Evolutionary conservation across 768 basidiomycete genomes (phyloP).

Genomic region (Lactifluus volemus): DNA sequence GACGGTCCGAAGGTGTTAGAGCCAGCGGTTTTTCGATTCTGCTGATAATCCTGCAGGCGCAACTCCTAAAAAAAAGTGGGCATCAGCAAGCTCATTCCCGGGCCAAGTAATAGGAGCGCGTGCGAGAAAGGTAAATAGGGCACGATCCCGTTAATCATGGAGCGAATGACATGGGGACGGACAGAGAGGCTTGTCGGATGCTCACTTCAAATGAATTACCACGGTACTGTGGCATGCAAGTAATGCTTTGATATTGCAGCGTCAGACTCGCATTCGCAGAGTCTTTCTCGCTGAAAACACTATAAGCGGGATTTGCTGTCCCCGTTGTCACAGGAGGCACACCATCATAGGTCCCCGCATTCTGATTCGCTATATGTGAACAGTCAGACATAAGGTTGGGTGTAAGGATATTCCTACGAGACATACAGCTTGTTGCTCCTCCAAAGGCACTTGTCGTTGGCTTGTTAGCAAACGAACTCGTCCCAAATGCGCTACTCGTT

Average conservation of each 20-base stretch:
- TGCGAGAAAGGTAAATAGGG: neutral
- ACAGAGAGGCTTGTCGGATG: constrained; percentile 13
- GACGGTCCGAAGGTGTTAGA: constrained; percentile 27
- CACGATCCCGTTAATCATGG: neutral
- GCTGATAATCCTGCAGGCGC: constrained; percentile 40
- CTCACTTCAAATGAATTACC: constrained; percentile 55
- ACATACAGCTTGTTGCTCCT: constrained; percentile 30
- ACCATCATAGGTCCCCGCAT: constrained; percentile 26
- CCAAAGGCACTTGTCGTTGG: constrained; percentile 40
- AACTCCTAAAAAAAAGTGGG: constrained; percentile 31
- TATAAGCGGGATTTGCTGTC: constrained; percentile 56
- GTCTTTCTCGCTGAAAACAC: constrained; percentile 59
- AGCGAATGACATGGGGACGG: neutral
- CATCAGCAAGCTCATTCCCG: neutral
- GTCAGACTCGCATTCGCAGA: constrained; percentile 32
- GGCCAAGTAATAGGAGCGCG: no score
- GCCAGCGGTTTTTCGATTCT: constrained; percentile 36
- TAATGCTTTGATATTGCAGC: constrained; percentile 75
- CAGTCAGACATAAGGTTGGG: constrained; percentile 4
- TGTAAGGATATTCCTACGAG: neutral
- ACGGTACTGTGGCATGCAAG: constrained; percentile 69
- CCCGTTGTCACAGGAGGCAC: constrained; percentile 60
- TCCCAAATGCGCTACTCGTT: constrained; percentile 27
- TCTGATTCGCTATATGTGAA: constrained; percentile 23
- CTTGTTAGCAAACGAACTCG: constrained; percentile 33